Evolutionary conservation across 768 basidiomycete genomes (phyloP), one percentile per base, ranked within the genome.

Genomic region (Lactarius pseudohatsudake): DNA sequence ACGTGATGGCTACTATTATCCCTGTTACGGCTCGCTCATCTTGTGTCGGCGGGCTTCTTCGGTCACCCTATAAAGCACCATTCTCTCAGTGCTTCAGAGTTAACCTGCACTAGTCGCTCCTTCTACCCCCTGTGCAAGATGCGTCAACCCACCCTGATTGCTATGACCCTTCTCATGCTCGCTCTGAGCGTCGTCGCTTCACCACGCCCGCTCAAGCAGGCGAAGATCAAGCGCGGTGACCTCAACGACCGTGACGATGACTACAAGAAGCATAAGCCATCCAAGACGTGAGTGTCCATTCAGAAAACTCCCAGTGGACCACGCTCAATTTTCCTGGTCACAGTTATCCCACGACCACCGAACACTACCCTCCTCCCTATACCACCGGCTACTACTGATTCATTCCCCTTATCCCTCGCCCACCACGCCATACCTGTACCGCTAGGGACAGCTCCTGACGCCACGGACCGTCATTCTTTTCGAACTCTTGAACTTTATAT

Each of bases 161-260:
- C 36, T 15, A 16, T 69, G 28, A 4, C 47, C 55, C 40, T 70
- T 43, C 38, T 64, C 32, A 3, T 69, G 41, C 61, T 68, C 40
- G 45, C 45, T n/a, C 20, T 68, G 57, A 36, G 54, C 57, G 67
- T 55, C n/a, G 32, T 47, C 3, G 66, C 63, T 9, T 9, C 36
- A 5, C 63, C 64, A 13, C 72, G 69, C 65, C 59, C 62, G 18
- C 72, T 76, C 34, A 76, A 76, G 57, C 76, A 77, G 69, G 70
- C 64, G 34, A 70, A 69, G 62, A 56, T 71, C 45, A 72, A 70
- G 68, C 73, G 75, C 56, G 72, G 72, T 28, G 73, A 54, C 20
- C 47, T n/a, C 5, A 13, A 57, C 0, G 22, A 57, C 15, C 64
- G 45, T 43, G 16, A 1, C 3, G 6, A 6, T 1, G 8, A n/a